Conservation (phyloP, 371 early-diverging fungal genomes). For the Conidiobolus incongruus region DNA sequence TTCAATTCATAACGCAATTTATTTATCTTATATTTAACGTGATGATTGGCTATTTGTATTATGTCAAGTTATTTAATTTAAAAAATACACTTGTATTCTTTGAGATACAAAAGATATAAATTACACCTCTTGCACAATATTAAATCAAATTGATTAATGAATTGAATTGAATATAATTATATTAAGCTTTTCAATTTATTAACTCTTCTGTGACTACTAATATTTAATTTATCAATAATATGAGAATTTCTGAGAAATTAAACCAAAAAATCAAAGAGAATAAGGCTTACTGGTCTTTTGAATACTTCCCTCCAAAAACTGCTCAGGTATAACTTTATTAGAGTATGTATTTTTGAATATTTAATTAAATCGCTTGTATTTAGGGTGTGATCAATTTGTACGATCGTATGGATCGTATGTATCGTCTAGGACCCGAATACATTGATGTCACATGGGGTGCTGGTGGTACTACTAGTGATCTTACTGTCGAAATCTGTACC, state of each 20-base stretch:
- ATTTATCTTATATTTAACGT: too few species aligned
- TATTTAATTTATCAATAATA: slow-evolving; percentile 6
- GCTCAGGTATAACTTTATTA: slow-evolving; percentile 16
- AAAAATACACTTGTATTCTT: too few species aligned
- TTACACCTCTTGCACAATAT: too few species aligned
- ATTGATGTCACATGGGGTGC: slow-evolving; percentile 91
- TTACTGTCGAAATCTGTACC: slow-evolving; percentile 53
- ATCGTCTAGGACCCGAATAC: slow-evolving; percentile 69
- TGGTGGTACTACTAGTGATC: slow-evolving; percentile 64
- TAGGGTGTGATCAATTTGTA: slow-evolving; percentile 67
- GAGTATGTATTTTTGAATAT: background rate
- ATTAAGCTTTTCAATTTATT: too few species aligned
- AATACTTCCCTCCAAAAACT: slow-evolving; percentile 88
- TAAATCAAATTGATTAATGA: too few species aligned
- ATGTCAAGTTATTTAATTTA: too few species aligned
- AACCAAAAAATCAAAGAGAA: slow-evolving; percentile 23
- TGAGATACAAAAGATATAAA: too few species aligned
- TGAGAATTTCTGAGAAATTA: slow-evolving; percentile 49
- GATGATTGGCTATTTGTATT: too few species aligned
- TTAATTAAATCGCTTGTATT: background rate
- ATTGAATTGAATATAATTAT: too few species aligned
- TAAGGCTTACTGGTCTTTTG: slow-evolving; percentile 61
- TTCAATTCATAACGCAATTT: too few species aligned
- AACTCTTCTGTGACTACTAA: too few species aligned
- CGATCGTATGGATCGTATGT: slow-evolving; percentile 81